phyloP scores from a whole-genome alignment of 2,329 filamentous ascomycete genomes.

The Alternaria sp. region DNA sequence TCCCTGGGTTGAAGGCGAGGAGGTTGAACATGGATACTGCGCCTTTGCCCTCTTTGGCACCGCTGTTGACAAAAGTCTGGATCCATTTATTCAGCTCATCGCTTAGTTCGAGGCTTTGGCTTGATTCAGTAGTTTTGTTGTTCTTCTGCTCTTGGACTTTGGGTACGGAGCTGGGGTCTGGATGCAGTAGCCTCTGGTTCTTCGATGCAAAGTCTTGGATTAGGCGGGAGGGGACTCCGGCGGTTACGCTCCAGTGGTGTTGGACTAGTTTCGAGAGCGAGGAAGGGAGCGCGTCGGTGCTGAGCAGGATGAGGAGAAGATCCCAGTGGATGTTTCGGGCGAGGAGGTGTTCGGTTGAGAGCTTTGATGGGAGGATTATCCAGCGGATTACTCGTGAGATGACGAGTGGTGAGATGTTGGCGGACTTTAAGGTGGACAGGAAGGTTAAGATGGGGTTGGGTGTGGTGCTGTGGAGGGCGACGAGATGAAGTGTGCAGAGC shows the following conservation, averaged over 20 bases:
- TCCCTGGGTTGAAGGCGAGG: conserved; percentile 61
- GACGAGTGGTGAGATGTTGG: conserved; percentile 51
- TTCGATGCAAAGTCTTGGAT: conserved; percentile 46
- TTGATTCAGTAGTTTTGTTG: conserved; percentile 23
- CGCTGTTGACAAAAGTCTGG: conserved; percentile 31
- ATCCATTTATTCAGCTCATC: conserved; percentile 61
- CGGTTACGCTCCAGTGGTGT: conserved; percentile 47
- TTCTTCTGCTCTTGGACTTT: conserved; percentile 37
- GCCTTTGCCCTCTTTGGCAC: conserved; percentile 34
- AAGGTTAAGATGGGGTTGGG: conserved; percentile 48
- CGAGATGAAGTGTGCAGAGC: conserved; percentile 56
- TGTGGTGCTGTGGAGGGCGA: conserved; percentile 50
- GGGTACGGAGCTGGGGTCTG: conserved; percentile 43
- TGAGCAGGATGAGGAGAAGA: conserved; percentile 54
- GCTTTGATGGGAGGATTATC: conserved; percentile 56
- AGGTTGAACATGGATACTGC: conserved; percentile 70
- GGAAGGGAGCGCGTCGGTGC: conserved; percentile 33
- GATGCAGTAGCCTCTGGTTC: conserved; percentile 50
- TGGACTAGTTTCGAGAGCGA: conserved; percentile 29
- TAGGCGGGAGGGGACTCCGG: conserved; percentile 55
- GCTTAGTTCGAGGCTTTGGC: conserved; percentile 59
- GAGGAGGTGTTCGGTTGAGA: conserved; percentile 53
- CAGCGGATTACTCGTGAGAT: conserved; percentile 55
- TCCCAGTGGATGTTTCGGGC: conserved; percentile 54
- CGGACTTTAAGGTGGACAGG: conserved; percentile 47